Evolutionary conservation across 139 green algal species (phyloP), one percentile per base, ranked within the genome.

Genomic region (Tetratostichococcus sp.): DNA sequence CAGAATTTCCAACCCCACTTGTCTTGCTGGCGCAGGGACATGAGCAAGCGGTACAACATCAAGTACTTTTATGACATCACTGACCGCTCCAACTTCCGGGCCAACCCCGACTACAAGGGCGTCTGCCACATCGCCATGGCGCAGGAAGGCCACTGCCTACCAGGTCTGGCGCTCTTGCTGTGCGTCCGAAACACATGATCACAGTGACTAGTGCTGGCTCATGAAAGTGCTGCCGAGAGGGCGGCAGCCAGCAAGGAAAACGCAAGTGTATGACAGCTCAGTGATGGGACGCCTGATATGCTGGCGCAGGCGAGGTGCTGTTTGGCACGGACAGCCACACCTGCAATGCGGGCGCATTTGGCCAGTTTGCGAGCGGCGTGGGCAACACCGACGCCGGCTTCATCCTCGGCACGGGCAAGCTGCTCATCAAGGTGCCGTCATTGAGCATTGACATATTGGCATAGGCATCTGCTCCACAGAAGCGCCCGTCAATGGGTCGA

Each of bases 51-150:
- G 84, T 97, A 98, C 79, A 82, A 88, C 77, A 98, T 98, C 83
- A 98, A 98, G 85, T 94, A 98, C 85, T 98, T 98, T 67, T 98
- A 98, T 73, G 94, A 98, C 85, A 98, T 98, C 83, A 88, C 77
- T 25, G 88, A 98, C 82, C 83, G 88, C 57, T 79, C 68, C 74
- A 84, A 98, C 85, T 98, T 98, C 86, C 85, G 86, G 34, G 94
- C 95, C 43, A 98, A 98, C 87, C 94, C 94, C 19, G 86, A 98
- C 78, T 98, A 98, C 87, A 98, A 98, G 88, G 94, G 94, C 23
- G 93, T 97, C 35, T 97, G 93, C 87, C 93, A 98, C 77, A 81
- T 98, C 23, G 94, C 94, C 1, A 79, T 97, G 67, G 94, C 94
- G n/a, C 88, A 97, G 83, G 91, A 93, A 80, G 79, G 89, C 34